Conservation (phyloP, 78 protist species). For the Isochrysis galbana region DNA sequence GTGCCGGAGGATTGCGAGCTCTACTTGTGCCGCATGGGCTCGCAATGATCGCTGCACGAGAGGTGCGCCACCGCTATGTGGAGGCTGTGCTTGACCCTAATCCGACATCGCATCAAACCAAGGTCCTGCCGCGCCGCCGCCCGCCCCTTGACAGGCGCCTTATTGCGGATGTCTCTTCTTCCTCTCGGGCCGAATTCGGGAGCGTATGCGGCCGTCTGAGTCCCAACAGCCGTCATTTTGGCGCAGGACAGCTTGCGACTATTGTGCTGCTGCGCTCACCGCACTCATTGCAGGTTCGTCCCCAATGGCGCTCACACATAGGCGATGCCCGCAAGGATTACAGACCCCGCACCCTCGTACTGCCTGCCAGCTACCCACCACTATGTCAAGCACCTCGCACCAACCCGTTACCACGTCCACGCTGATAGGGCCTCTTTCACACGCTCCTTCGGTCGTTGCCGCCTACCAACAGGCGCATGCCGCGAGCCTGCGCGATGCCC, state of each 20-base stretch:
- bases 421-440: not conserved
- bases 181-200: not conserved
- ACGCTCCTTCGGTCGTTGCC: not conserved
- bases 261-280: no score
- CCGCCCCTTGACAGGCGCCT: not conserved
- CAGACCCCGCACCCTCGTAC: not conserved
- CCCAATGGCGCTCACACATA: not conserved
- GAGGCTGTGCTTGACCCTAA: no score
- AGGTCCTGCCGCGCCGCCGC: not conserved
- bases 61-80: no score
- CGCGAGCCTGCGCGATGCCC: not conserved
- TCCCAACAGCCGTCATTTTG: not conserved
- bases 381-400: no score
- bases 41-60: not conserved
- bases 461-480: not conserved
- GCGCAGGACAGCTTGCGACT: no score
- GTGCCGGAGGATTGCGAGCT: not conserved
- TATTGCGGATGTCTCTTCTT: not conserved
- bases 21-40: not conserved
- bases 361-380: no score
- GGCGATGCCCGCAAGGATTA: not conserved
- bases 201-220: not conserved
- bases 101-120: no score
- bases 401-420: not conserved
- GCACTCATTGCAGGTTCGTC: no score